These are phyloP conservation scores for Dendrostoma leiphaemia DNA, from an alignment of 2,329 filamentous ascomycete genomes.

Conservation along the genomic window DNA sequence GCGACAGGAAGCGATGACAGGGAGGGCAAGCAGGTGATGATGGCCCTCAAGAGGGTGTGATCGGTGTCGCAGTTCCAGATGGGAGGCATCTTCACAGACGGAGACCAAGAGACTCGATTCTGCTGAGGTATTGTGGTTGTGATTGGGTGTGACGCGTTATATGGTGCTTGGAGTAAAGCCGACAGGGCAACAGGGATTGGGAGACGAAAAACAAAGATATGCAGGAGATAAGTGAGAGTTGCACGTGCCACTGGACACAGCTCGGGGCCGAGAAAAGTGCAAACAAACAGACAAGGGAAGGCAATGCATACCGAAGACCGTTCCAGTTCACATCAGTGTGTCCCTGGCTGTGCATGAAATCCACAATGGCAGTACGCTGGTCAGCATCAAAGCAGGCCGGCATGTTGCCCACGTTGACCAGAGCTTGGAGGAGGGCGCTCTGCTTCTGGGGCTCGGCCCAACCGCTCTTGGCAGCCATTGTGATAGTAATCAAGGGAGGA, in stretches of 20 bases:
- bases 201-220: too few species aligned
- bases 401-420: slow-evolving; percentile 17
- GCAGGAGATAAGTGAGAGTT: neutral
- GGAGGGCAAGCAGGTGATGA: slow-evolving; percentile 17
- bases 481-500: too few species aligned
- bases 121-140: neutral
- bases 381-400: neutral
- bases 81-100: slow-evolving; percentile 23
- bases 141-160: neutral
- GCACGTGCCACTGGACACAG: neutral
- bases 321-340: slow-evolving; percentile 24
- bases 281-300: neutral
- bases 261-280: neutral
- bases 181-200: neutral
- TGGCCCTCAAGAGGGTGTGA: slow-evolving; percentile 27
- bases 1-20: slow-evolving; percentile 6
- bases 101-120: neutral
- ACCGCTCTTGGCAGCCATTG: neutral
- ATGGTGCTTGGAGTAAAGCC: too few species aligned
- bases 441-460: slow-evolving; percentile 1
- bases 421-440: slow-evolving; percentile 21
- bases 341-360: slow-evolving; percentile 22
- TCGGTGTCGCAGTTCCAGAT: slow-evolving; percentile 28
- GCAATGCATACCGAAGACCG: slow-evolving; percentile 21
- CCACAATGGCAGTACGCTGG: slow-evolving; percentile 20